Conservation (phyloP, 2,329 filamentous ascomycete species). For the Colletotrichum tofieldiae region DNA sequence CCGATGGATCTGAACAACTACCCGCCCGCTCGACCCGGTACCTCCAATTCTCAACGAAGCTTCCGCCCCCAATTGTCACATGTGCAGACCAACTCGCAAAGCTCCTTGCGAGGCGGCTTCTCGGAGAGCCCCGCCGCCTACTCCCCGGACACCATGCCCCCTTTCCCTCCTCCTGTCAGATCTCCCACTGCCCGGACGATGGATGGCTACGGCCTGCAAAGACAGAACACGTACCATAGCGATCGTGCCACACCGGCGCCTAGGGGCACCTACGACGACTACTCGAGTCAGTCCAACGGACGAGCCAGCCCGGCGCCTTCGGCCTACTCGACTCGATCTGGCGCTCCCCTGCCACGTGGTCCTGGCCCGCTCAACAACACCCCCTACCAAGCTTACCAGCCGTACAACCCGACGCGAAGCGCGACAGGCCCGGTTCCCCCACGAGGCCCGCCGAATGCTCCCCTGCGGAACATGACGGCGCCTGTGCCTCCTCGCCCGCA, state of each 20-base stretch:
- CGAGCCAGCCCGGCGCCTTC: constrained; percentile 54
- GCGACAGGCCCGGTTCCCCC: constrained; percentile 56
- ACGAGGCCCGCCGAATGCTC: constrained; percentile 54
- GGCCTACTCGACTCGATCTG: constrained; percentile 46
- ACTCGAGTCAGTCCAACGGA: constrained; percentile 47
- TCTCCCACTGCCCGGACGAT: constrained; percentile 52
- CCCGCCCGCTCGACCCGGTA: constrained; percentile 53
- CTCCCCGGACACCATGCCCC: constrained; percentile 48
- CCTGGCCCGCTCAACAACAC: constrained; percentile 45
- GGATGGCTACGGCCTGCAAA: constrained; percentile 49
- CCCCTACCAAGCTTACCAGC: constrained; percentile 44
- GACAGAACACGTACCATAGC: constrained; percentile 27
- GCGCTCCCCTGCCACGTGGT: constrained; percentile 43
- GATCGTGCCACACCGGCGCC: constrained; percentile 24
- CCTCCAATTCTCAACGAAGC: constrained; percentile 55
- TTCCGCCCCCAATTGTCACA: constrained; percentile 49
- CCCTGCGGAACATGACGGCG: constrained; percentile 63
- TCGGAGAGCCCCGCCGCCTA: constrained; percentile 52
- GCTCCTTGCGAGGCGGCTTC: constrained; percentile 44
- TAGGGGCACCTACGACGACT: constrained; percentile 42
- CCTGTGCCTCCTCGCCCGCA: constrained; percentile 51
- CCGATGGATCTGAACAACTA: constrained; percentile 49
- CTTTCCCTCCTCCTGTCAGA: constrained; percentile 53
- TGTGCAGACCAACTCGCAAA: constrained; percentile 44
- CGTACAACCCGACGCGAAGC: constrained; percentile 55